Percentiles rank a stretch among this genome's conserved stretches.
Evolutionary conservation across 2,329 filamentous ascomycete genomes (phyloP).

Genomic region (Nothophoma quercina): DNA sequence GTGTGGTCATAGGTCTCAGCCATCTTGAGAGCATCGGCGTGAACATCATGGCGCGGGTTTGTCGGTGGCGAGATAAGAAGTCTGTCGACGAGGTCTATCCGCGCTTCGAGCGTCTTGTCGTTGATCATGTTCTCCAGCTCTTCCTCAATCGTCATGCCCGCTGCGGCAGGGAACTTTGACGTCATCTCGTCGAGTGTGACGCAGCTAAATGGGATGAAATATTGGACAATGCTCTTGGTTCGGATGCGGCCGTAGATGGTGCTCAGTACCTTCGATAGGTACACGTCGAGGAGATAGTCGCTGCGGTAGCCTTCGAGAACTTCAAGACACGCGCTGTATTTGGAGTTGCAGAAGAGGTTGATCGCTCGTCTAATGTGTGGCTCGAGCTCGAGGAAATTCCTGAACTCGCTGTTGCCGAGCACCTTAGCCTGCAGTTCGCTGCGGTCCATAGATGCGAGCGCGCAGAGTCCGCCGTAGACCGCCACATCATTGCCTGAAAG

Average conservation of each 20-base stretch:
- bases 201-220: constrained; percentile 87
- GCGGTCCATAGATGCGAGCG: constrained; percentile 88
- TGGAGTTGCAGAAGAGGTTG: constrained; percentile 84
- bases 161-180: constrained; percentile 72
- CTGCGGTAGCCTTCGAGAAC: constrained; percentile 81
- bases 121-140: constrained; percentile 85
- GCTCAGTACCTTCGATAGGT: constrained; percentile 77
- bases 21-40: constrained; percentile 71
- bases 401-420: constrained; percentile 85
- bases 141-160: constrained; percentile 62
- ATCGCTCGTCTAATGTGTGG: constrained; percentile 94
- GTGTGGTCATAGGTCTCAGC: constrained; percentile 77
- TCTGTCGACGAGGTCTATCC: constrained; percentile 84
- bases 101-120: constrained; percentile 72
- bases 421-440: constrained; percentile 76
- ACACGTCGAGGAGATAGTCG: constrained; percentile 90
- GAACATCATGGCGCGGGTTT: constrained; percentile 73
- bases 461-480: constrained; percentile 88
- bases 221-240: constrained; percentile 91
- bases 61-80: constrained; percentile 75
- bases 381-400: constrained; percentile 88
- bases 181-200: constrained; percentile 83
- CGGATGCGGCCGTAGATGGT: constrained; percentile 78
- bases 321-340: constrained; percentile 84
- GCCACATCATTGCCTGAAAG: constrained; percentile 87